A percentile compares a stretch with the other conserved stretches of the same genome.
These are phyloP conservation scores for Dendrobium nobile DNA, from an alignment of 106 monocot genomes.

Conservation along the genomic window DNA sequence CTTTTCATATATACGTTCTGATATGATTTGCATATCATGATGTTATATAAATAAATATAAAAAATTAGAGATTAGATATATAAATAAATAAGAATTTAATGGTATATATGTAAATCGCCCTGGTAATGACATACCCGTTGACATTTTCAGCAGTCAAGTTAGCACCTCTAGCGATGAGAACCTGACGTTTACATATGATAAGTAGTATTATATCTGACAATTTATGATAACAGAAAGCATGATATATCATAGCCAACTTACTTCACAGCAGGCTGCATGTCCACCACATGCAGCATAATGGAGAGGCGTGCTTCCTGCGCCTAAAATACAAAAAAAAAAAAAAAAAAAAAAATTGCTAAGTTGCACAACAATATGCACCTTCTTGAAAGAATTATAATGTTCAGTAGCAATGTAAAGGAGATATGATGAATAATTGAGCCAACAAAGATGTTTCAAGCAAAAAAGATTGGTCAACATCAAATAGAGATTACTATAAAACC, in stretches of 20 bases:
- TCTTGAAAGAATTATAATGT: not conserved
- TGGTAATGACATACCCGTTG: slow-evolving; percentile 59
- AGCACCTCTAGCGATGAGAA: slow-evolving; percentile 87
- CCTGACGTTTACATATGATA: slow-evolving; percentile 25
- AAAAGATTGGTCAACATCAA: not conserved
- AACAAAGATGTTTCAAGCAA: not conserved
- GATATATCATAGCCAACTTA: slow-evolving; percentile 11
- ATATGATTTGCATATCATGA: no score
- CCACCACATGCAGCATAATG: slow-evolving; percentile 88
- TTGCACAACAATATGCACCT: not conserved
- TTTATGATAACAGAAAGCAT: not conserved
- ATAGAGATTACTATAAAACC: not conserved
- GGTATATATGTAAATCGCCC: not conserved
- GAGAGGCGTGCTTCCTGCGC: slow-evolving; percentile 66
- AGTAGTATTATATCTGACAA: not conserved
- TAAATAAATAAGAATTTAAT: no score
- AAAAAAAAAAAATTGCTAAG: not conserved
- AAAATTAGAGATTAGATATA: no score
- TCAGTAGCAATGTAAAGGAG: not conserved
- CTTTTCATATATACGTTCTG: no score
- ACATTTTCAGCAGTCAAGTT: slow-evolving; percentile 67
- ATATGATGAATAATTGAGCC: not conserved
- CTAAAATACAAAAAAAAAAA: slow-evolving; percentile 15
- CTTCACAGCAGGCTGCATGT: slow-evolving; percentile 68
- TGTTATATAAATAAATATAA: no score